Percentiles rank a stretch among this genome's conserved stretches.
Evolutionary conservation across 2,329 filamentous ascomycete species (phyloP).

Genomic region (Thelonectria rubi): DNA sequence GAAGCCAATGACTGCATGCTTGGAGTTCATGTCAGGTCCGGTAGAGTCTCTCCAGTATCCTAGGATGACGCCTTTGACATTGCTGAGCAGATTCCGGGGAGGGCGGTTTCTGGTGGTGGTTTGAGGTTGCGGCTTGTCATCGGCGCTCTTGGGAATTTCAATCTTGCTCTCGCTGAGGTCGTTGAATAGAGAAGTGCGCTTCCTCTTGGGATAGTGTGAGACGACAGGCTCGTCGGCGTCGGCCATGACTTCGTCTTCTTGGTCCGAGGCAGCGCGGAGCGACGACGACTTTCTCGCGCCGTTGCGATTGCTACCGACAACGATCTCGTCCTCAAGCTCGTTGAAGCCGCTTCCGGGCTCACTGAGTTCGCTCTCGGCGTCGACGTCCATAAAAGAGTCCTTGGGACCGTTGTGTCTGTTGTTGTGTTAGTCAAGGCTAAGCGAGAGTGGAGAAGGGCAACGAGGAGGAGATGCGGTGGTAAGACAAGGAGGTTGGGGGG

Average conservation of each 20-base stretch:
- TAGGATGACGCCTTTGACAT: conserved; percentile 59
- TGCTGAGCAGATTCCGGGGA: conserved; percentile 42
- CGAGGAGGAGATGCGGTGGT: conserved; percentile 6
- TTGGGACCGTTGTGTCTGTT: conserved; percentile 45
- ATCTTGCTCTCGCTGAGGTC: conserved; percentile 60
- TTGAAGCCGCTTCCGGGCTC: conserved; percentile 49
- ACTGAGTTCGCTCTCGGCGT: conserved; percentile 56
- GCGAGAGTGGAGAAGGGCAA: conserved; percentile 4
- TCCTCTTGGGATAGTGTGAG: conserved; percentile 63
- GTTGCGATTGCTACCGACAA: conserved; percentile 57
- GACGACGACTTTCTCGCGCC: conserved; percentile 49
- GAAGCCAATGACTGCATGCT: conserved; percentile 69
- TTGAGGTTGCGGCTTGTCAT: conserved; percentile 41
- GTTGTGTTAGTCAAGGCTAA: conserved; percentile 37
- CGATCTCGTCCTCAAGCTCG: conserved; percentile 62
- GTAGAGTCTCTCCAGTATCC: conserved; percentile 70
- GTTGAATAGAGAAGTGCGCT: conserved; percentile 60
- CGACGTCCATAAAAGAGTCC: conserved; percentile 49
- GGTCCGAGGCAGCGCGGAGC: conserved; percentile 43
- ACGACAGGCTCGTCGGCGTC: conserved; percentile 51
- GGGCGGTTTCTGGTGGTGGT: conserved; percentile 41
- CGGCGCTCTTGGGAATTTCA: conserved; percentile 48
- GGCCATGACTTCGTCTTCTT: conserved; percentile 56
- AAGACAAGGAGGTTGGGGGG: neutral
- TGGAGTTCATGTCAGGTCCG: conserved; percentile 57